phyloP scores from a whole-genome alignment of 805 yeast genomes.

The Cephaloascus fragrans region DNA sequence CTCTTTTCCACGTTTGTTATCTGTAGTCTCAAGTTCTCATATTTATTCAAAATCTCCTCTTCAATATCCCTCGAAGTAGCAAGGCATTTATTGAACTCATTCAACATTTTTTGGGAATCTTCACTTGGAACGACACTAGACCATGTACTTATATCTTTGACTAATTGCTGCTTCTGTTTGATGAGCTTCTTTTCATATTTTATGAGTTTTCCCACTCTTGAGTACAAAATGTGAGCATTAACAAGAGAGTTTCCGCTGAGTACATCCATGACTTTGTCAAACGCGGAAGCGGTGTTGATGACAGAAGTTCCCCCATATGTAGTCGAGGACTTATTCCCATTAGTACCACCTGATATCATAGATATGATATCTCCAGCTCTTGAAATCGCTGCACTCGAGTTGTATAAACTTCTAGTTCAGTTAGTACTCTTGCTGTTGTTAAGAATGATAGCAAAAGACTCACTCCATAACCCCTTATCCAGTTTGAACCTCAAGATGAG shows the following conservation, averaged over 20 bases:
- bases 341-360: constrained; percentile 4
- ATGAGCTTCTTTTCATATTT: constrained; percentile 27
- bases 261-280: constrained; percentile 12
- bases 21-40: constrained; percentile 32
- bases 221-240: constrained; percentile 18
- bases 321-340: constrained; percentile 2
- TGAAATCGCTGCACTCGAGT: constrained; percentile 13
- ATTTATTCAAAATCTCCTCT: constrained; percentile 27
- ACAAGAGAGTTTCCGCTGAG: constrained; percentile 9
- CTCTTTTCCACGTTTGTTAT: constrained; percentile 37
- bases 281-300: constrained; percentile 7
- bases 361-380: constrained; percentile 11
- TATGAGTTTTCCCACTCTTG: constrained; percentile 23
- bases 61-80: constrained; percentile 24
- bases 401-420: background rate
- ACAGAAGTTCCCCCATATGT: constrained; percentile 2
- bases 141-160: constrained; percentile 34
- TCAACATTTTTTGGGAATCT: constrained; percentile 26
- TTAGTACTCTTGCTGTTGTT: too few relatives aligned
- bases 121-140: constrained; percentile 23
- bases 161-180: constrained; percentile 23
- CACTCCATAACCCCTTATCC: too few relatives aligned
- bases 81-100: constrained; percentile 27
- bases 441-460: too few relatives aligned
- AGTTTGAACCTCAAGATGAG: too few relatives aligned